phyloP scores from a whole-genome alignment of 1,139 yeast species.

The Kodamaea anthophila region DNA sequence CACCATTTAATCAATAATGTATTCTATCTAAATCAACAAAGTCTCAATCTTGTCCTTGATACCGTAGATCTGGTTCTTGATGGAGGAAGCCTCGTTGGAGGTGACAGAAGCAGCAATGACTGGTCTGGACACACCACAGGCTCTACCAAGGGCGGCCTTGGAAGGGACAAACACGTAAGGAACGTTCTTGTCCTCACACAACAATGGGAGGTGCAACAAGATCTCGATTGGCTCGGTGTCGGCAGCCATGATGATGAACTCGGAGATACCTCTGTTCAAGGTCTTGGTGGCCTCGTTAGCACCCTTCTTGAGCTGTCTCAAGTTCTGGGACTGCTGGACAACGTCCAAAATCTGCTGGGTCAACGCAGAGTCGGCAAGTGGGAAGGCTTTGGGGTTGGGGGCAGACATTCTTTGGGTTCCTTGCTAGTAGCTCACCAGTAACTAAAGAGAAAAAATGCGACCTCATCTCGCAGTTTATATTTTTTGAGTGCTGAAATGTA shows the following conservation, averaged over 20 bases:
- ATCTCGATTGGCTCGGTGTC: slow-evolving; percentile 99
- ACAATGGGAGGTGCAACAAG: slow-evolving; percentile 91
- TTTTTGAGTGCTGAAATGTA: slow-evolving; percentile 5
- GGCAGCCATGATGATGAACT: slow-evolving; percentile 99
- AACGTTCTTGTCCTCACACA: slow-evolving; percentile 98
- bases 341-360: slow-evolving; percentile 97
- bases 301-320: slow-evolving; percentile 98
- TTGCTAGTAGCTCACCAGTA: slow-evolving; percentile 50
- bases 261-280: slow-evolving; percentile 98
- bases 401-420: slow-evolving; percentile 66
- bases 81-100: slow-evolving; percentile 96
- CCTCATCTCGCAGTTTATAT: slow-evolving; percentile 7
- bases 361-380: slow-evolving; percentile 93
- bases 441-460: slow-evolving; percentile 5
- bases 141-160: slow-evolving; percentile 98
- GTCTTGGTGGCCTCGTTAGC: slow-evolving; percentile 99
- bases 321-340: slow-evolving; percentile 95
- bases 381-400: slow-evolving; percentile 95
- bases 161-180: slow-evolving; percentile 99
- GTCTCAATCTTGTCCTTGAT: slow-evolving; percentile 99
- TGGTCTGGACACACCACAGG: slow-evolving; percentile 99
- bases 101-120: slow-evolving; percentile 98
- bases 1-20: too few species aligned
- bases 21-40: slow-evolving; percentile 81
- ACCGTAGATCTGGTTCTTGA: slow-evolving; percentile 93